Percentiles rank a stretch among this genome's conserved stretches.
Conservation (phyloP, 1,139 yeast species). For the Nakaseomyces nivariensis region DNA sequence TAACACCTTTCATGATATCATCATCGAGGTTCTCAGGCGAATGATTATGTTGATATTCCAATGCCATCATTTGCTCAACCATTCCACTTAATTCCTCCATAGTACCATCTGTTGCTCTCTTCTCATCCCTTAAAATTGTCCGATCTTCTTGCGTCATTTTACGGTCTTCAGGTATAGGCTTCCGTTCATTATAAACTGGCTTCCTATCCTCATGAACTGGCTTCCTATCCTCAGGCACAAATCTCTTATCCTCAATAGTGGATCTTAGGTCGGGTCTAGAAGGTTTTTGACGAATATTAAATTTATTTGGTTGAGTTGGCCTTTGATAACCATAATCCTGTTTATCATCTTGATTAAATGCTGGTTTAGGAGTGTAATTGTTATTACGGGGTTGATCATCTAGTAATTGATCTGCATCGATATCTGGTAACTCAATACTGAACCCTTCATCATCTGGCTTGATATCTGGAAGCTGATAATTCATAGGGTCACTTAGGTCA, state of each 20-base stretch:
- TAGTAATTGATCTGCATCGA: not conserved
- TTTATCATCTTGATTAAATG: not conserved
- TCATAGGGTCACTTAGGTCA: slow-evolving; percentile 12
- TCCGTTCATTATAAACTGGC: not conserved
- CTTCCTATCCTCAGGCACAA: not conserved
- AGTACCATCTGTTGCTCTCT: slow-evolving; percentile 11
- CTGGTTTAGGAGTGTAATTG: not conserved
- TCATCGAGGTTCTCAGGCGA: slow-evolving; percentile 12
- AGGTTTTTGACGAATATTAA: slow-evolving; percentile 1
- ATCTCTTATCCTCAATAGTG: not conserved
- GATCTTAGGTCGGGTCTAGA: not conserved
- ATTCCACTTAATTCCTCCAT: slow-evolving; percentile 25
- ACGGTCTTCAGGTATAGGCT: not conserved
- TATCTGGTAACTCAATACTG: slow-evolving; percentile 18
- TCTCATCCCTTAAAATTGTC: not conserved
- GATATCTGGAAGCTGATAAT: slow-evolving; percentile 21
- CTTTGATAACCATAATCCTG: not conserved
- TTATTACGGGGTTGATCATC: not conserved
- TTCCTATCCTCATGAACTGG: not conserved
- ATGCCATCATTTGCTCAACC: slow-evolving; percentile 30
- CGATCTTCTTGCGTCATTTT: not conserved
- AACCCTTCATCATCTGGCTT: slow-evolving; percentile 21
- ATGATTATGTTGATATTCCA: slow-evolving; percentile 10
- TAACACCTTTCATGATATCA: slow-evolving; percentile 10
- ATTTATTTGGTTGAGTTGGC: not conserved